Evolutionary conservation across 805 yeast genomes (phyloP).

Genomic region (Starmerella khaoyaiensis): DNA sequence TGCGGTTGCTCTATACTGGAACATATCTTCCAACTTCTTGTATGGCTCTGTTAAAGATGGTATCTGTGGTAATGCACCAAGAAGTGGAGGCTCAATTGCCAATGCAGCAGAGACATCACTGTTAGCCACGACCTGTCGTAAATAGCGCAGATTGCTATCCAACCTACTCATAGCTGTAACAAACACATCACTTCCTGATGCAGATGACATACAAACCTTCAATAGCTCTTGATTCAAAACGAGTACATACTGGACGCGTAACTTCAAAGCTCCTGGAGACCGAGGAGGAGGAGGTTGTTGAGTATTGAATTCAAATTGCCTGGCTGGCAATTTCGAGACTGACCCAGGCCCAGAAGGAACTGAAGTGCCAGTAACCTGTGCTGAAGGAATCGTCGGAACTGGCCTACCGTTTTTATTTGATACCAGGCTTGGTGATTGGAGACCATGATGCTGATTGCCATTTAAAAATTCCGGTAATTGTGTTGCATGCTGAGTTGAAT

Average conservation of each 20-base stretch:
- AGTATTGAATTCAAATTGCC: conserved; percentile 16
- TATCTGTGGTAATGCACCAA: conserved; percentile 25
- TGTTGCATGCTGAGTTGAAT: no score
- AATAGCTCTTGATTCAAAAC: conserved; percentile 20
- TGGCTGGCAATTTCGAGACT: conserved; percentile 4
- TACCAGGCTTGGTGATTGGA: no score
- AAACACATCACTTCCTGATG: conserved; percentile 11
- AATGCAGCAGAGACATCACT: conserved; percentile 3
- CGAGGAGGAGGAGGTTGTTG: conserved; percentile 16
- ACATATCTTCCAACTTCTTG: conserved; percentile 24
- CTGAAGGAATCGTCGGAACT: neutral
- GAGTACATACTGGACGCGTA: conserved; percentile 16
- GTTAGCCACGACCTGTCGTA: conserved; percentile 16
- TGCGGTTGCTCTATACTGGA: conserved; percentile 20
- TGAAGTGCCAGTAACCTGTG: neutral
- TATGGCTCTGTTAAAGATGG: conserved; percentile 27
- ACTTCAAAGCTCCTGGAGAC: conserved; percentile 6
- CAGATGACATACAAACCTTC: conserved; percentile 7
- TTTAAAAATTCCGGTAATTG: no score
- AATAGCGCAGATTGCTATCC: conserved; percentile 28
- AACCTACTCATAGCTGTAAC: conserved; percentile 26
- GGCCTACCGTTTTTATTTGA: neutral
- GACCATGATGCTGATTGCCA: no score
- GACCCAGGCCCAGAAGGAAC: conserved; percentile 4
- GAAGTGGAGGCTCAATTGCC: conserved; percentile 23